A percentile compares a stretch with the other conserved stretches of the same genome.
Evolutionary conservation across 257 asterid genomes (phyloP).

Genomic region (Fraxinus americana): DNA sequence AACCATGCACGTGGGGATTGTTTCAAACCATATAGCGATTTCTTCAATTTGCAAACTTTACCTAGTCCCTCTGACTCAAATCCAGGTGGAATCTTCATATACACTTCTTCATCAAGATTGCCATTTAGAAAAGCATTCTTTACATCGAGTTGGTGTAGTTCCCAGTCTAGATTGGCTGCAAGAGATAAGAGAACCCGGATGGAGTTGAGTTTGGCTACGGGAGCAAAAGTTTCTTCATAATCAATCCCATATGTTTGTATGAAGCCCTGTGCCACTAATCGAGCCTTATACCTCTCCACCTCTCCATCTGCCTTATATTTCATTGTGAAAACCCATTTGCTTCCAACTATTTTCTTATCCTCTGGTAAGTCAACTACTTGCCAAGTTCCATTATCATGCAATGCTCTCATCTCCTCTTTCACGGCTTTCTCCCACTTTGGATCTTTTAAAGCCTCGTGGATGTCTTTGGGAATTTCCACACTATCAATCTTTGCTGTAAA

Average conservation of each 20-base stretch:
- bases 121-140: not conserved
- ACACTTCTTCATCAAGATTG: not conserved
- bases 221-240: not conserved
- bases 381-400: not conserved
- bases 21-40: not conserved
- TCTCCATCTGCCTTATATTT: conserved; percentile 3
- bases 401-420: not conserved
- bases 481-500: not conserved
- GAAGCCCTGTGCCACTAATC: not conserved
- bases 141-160: not conserved
- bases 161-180: not conserved
- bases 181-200: not conserved
- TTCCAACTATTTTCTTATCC: not conserved
- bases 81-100: not conserved
- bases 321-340: not conserved
- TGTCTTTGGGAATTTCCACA: not conserved
- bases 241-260: not conserved
- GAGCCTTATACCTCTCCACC: not conserved
- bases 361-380: not conserved
- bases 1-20: not conserved
- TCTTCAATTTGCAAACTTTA: not conserved
- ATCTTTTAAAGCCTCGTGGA: not conserved
- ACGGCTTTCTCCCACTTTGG: not conserved
- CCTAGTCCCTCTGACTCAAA: not conserved
- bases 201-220: not conserved